Percentiles rank a stretch among this genome's conserved stretches.
Evolutionary conservation across 2,329 filamentous ascomycete genomes (phyloP).

Genomic region (Thermochaetoides dissita): DNA sequence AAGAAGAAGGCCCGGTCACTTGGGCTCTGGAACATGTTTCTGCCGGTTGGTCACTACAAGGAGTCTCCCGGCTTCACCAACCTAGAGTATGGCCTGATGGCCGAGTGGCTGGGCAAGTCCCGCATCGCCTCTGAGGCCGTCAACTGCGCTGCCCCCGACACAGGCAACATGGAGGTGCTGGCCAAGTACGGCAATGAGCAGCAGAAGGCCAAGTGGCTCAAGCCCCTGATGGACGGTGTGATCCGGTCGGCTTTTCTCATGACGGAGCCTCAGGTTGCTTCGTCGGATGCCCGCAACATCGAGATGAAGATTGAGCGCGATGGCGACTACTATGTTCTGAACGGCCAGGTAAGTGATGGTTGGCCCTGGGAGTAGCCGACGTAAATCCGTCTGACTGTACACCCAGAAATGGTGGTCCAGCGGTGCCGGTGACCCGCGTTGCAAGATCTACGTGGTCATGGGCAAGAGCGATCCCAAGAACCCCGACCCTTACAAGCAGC

Average conservation of each 20-base stretch:
- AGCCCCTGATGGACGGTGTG: conserved; percentile 66
- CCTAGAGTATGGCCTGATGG: conserved; percentile 95
- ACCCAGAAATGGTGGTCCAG: conserved; percentile 96
- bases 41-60: conserved; percentile 88
- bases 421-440: conserved; percentile 83
- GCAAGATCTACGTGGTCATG: conserved; percentile 91
- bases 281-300: conserved; percentile 87
- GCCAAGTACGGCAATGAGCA: conserved; percentile 79
- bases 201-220: conserved; percentile 75
- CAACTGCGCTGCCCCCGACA: conserved; percentile 84
- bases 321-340: conserved; percentile 79
- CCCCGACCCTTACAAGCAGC: conserved; percentile 69
- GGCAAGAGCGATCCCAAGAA: conserved; percentile 74
- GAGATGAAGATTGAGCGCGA: conserved; percentile 69
- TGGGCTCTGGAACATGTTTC: conserved; percentile 96
- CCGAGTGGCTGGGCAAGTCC: conserved; percentile 84
- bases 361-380: too few relatives aligned
- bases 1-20: conserved; percentile 71
- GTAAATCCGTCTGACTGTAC: conserved; percentile 10
- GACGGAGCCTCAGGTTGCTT: conserved; percentile 83
- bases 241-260: conserved; percentile 86
- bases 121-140: conserved; percentile 69
- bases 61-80: conserved; percentile 91
- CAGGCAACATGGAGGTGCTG: conserved; percentile 89
- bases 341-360: conserved; percentile 53